phyloP scores from a whole-genome alignment of 164 flowering plant species.

The Tetrastigma voinierianum region DNA sequence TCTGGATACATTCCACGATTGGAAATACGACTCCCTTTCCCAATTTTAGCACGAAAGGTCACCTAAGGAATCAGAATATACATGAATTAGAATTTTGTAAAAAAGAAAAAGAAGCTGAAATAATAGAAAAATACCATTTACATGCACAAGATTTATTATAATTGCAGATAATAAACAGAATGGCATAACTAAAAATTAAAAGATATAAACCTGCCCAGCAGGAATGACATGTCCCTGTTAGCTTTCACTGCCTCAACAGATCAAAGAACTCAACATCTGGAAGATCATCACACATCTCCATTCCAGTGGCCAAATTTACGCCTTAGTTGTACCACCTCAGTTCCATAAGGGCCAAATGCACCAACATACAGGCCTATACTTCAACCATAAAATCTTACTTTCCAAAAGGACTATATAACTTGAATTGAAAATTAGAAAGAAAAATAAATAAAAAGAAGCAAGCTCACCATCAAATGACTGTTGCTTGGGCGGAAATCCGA shows the following conservation, averaged over 20 bases:
- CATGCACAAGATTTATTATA: background rate
- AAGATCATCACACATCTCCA: slow-evolving; percentile 31
- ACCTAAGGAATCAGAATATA: slow-evolving; percentile 43
- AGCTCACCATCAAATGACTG: slow-evolving; percentile 83
- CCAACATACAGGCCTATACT: slow-evolving; percentile 83
- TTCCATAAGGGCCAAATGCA: slow-evolving; percentile 92
- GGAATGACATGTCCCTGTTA: slow-evolving; percentile 95
- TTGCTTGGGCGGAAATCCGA: slow-evolving; percentile 54
- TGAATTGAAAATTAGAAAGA: background rate
- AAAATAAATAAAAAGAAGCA: background rate
- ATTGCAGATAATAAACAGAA: slow-evolving; percentile 7
- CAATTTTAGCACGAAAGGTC: slow-evolving; percentile 85
- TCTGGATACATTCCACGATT: slow-evolving; percentile 82
- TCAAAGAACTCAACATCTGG: slow-evolving; percentile 83
- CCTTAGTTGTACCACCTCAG: slow-evolving; percentile 88
- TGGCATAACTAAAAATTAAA: background rate
- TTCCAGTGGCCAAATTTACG: slow-evolving; percentile 91
- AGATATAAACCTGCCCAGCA: slow-evolving; percentile 77
- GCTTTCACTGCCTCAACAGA: slow-evolving; percentile 95
- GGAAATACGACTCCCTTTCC: slow-evolving; percentile 60
- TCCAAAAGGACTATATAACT: background rate
- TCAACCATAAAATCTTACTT: slow-evolving; percentile 13
- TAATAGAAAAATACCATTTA: background rate
- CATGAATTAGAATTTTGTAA: background rate
- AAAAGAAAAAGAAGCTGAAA: no score